These are phyloP conservation scores for Clarireedia hainanense DNA, from an alignment of 2,329 filamentous ascomycete species.

Conservation along the genomic window DNA sequence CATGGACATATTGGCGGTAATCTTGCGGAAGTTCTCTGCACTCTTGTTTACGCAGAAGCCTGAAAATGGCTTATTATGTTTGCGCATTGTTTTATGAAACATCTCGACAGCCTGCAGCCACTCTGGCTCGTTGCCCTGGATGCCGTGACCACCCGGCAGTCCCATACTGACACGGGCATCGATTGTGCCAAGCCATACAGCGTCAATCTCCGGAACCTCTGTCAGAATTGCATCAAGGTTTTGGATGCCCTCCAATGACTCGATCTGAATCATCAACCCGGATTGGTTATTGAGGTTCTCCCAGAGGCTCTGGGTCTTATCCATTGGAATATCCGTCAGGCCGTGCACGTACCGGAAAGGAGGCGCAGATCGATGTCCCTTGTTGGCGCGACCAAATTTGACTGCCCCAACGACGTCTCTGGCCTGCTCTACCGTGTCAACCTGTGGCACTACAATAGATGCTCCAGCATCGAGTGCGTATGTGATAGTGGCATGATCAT, in stretches of 20 bases:
- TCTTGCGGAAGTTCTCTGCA: too few species aligned
- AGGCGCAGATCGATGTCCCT: conserved; percentile 38
- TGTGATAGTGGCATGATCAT: conserved; percentile 40
- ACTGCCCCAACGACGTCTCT: conserved; percentile 35
- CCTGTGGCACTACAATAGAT: conserved; percentile 39
- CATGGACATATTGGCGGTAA: too few species aligned
- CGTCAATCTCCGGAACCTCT: conserved; percentile 37
- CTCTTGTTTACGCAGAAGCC: too few species aligned
- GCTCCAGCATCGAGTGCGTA: conserved; percentile 42
- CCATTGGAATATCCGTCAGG: conserved; percentile 31
- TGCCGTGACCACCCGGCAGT: conserved; percentile 21
- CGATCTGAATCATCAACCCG: conserved; percentile 42
- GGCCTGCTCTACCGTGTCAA: conserved; percentile 40
- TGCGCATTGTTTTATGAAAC: conserved; percentile 34
- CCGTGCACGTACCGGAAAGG: conserved; percentile 36
- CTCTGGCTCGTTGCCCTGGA: conserved; percentile 33
- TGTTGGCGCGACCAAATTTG: conserved; percentile 35
- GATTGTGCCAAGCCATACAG: conserved; percentile 40
- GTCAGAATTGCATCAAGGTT: conserved; percentile 44
- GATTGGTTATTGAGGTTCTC: conserved; percentile 39
- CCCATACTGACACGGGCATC: conserved; percentile 40
- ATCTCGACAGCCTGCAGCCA: conserved; percentile 34
- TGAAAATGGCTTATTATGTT: conserved; percentile 37
- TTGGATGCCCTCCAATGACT: conserved; percentile 34
- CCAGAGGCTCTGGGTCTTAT: conserved; percentile 30